Evolutionary conservation across 768 basidiomycete genomes (phyloP).

Genomic region (Boletus bicolor): DNA sequence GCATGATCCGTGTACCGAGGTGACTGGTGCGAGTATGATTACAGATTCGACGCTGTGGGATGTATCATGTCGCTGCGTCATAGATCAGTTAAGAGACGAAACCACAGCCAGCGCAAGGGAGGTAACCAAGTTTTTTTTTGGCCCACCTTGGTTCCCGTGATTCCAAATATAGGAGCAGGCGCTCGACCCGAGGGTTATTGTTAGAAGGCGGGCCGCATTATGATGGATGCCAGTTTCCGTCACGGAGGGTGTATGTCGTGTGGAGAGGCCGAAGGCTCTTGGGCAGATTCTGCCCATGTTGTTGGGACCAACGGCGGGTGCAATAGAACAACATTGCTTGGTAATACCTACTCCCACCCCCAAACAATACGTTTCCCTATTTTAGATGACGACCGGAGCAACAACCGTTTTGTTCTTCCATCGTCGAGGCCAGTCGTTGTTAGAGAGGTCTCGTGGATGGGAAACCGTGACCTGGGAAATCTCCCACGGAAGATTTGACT

Average conservation of each 20-base stretch:
- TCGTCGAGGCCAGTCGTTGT: neutral
- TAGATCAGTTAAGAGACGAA: neutral
- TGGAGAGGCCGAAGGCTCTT: neutral
- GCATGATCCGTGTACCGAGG: too few relatives aligned
- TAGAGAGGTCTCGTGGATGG: neutral
- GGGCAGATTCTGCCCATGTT: neutral
- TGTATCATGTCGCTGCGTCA: too few relatives aligned
- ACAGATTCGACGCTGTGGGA: neutral
- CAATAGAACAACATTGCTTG: neutral
- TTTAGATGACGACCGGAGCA: neutral
- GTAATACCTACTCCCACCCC: neutral
- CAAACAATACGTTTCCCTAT: conserved; percentile 6
- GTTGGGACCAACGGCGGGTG: neutral
- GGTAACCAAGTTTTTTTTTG: neutral
- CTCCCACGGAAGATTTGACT: neutral
- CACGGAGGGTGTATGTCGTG: neutral
- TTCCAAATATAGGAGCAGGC: neutral
- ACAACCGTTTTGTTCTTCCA: neutral
- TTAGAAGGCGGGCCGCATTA: neutral
- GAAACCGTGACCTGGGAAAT: neutral
- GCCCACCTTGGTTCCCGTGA: neutral
- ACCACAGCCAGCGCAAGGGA: too few relatives aligned
- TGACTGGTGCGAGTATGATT: too few relatives aligned
- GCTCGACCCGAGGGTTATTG: neutral
- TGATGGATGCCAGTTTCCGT: too few relatives aligned